phyloP scores from a whole-genome alignment of 345 rosid genomes.

The Brassica napus region DNA sequence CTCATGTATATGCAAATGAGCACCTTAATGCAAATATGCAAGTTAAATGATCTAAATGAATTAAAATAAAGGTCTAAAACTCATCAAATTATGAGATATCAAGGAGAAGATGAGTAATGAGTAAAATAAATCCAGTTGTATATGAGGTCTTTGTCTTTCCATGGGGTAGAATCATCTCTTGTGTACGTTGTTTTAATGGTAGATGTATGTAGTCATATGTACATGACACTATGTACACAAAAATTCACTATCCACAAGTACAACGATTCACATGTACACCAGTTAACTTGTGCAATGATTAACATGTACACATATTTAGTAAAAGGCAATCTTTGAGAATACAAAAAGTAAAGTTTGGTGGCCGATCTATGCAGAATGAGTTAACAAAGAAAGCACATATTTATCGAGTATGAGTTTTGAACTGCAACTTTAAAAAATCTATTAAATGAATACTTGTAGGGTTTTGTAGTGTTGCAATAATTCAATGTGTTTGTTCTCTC shows the following conservation, averaged over 20 bases:
- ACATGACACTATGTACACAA: not conserved
- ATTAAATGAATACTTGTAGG: not conserved
- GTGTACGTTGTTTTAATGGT: not conserved
- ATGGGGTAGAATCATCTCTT: not conserved
- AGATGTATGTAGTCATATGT: not conserved
- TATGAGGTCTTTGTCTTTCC: not conserved
- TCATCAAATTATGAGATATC: not conserved
- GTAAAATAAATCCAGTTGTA: not conserved
- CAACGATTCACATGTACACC: not conserved
- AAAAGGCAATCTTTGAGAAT: not conserved
- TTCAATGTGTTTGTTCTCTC: not conserved
- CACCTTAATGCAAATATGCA: not conserved
- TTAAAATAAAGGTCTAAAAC: no score
- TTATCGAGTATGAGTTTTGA: not conserved
- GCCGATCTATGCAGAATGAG: not conserved
- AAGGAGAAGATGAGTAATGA: not conserved
- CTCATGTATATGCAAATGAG: no score
- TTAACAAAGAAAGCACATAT: not conserved
- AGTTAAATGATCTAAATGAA: not conserved
- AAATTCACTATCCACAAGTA: not conserved
- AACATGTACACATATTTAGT: not conserved
- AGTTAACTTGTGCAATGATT: not conserved
- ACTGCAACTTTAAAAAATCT: not conserved
- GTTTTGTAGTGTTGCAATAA: not conserved
- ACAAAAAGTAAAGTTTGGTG: not conserved